Evolutionary conservation across 1,284 basidiomycete genomes (phyloP).

Genomic region (Melampsora occidentalis): DNA sequence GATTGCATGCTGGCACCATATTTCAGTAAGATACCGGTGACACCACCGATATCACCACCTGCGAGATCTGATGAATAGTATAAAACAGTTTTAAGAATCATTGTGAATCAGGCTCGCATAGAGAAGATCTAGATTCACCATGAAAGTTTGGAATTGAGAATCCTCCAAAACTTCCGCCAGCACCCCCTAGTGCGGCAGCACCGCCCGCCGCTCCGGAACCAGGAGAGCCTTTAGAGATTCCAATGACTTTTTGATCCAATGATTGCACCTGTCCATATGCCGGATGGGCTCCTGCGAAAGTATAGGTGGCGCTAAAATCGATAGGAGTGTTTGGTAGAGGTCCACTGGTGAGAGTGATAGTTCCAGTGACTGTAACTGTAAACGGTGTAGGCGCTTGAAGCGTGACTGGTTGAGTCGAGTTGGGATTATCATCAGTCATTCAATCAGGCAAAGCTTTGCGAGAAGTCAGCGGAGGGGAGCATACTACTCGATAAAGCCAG

Average conservation of each 20-base stretch:
- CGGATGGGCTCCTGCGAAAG: neutral
- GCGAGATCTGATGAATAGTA: neutral
- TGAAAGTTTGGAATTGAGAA: neutral
- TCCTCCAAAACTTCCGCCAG: neutral
- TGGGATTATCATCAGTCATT: neutral
- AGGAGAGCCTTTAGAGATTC: neutral
- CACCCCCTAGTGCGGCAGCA: neutral
- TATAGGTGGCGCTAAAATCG: neutral
- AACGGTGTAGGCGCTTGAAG: neutral
- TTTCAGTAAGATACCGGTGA: neutral
- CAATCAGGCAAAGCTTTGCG: too few relatives aligned
- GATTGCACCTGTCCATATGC: neutral
- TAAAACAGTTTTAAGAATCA: neutral
- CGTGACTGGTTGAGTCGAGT: neutral
- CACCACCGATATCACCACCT: neutral
- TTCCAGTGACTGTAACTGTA: neutral
- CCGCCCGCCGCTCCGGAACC: neutral
- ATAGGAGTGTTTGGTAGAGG: constrained; percentile 4
- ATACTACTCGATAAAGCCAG: neutral
- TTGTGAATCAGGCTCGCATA: neutral
- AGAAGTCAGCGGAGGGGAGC: neutral
- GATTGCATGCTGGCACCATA: neutral
- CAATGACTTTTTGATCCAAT: neutral
- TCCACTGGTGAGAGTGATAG: neutral
- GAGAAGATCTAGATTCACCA: neutral